Conservation (phyloP, 257 asterid genomes). For the Solanum sparsipilum region DNA sequence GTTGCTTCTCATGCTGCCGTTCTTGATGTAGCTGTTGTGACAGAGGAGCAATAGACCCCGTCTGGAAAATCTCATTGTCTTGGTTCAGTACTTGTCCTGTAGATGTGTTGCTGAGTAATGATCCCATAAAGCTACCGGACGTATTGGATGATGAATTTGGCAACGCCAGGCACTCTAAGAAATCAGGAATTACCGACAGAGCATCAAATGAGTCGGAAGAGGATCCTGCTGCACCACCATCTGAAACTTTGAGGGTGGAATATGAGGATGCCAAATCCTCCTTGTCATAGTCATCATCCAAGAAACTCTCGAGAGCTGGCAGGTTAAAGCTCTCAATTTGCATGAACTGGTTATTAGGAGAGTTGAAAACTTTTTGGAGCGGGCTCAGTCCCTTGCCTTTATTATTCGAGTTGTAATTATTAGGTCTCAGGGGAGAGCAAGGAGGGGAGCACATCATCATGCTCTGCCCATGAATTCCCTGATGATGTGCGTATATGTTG, state of each 20-base stretch:
- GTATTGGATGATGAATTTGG: conserved; percentile 12
- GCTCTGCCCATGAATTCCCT: conserved; percentile 11
- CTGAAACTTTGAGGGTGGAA: conserved; percentile 18
- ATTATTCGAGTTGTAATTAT: not conserved
- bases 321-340: conserved; percentile 47
- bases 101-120: not conserved
- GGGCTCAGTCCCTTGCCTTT: conserved; percentile 71
- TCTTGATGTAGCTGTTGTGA: conserved; percentile 57
- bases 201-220: conserved; percentile 30
- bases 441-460: conserved; percentile 45
- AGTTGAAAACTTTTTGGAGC: conserved; percentile 51
- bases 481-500: conserved; percentile 5
- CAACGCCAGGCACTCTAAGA: conserved; percentile 46
- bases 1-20: conserved; percentile 45
- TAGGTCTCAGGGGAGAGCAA: conserved; percentile 37
- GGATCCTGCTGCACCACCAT: conserved; percentile 9
- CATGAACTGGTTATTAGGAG: conserved; percentile 56
- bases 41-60: conserved; percentile 25
- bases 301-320: conserved; percentile 48
- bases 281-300: conserved; percentile 28
- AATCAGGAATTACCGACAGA: conserved; percentile 28
- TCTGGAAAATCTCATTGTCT: not conserved
- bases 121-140: not conserved
- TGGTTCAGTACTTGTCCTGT: not conserved
- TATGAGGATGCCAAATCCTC: conserved; percentile 2